Conservation (phyloP, 1,139 yeast species). For the Pichia inconspicua region DNA sequence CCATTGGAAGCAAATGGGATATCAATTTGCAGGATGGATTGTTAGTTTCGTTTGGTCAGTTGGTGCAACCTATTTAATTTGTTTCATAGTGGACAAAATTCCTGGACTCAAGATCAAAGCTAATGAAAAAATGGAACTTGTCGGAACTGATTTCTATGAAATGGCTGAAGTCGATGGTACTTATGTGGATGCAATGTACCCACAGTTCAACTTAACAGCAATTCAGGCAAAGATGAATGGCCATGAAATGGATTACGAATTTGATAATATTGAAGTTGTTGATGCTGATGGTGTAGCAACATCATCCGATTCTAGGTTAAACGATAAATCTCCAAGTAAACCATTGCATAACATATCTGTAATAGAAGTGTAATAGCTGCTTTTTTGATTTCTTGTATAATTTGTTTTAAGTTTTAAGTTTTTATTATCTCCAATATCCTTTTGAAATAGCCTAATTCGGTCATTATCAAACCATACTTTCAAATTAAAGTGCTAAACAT, state of each 20-base stretch:
- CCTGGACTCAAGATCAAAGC: constrained; percentile 41
- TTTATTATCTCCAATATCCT: no score
- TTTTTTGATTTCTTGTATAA: background rate
- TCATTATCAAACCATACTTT: no score
- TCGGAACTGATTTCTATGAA: constrained; percentile 41
- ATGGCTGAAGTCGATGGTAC: constrained; percentile 30
- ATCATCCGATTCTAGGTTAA: background rate
- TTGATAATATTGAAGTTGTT: constrained; percentile 4
- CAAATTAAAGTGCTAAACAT: no score
- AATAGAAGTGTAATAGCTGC: background rate
- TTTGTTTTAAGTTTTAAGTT: no score
- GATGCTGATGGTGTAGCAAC: background rate
- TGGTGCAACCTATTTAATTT: constrained; percentile 34
- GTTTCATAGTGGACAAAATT: constrained; percentile 37
- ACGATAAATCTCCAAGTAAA: background rate
- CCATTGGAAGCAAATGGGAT: constrained; percentile 43
- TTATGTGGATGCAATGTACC: constrained; percentile 13
- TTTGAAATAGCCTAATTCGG: no score
- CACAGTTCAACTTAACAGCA: constrained; percentile 7
- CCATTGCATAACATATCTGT: background rate
- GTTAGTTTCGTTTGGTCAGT: constrained; percentile 37
- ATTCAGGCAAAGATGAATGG: constrained; percentile 5
- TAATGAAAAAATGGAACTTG: constrained; percentile 35
- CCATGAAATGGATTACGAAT: constrained; percentile 2
- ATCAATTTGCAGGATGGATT: constrained; percentile 39